Percentiles rank a stretch among this genome's conserved stretches.
phyloP scores from a whole-genome alignment of 768 basidiomycete species.

The Stropharia rugosoannulata region DNA sequence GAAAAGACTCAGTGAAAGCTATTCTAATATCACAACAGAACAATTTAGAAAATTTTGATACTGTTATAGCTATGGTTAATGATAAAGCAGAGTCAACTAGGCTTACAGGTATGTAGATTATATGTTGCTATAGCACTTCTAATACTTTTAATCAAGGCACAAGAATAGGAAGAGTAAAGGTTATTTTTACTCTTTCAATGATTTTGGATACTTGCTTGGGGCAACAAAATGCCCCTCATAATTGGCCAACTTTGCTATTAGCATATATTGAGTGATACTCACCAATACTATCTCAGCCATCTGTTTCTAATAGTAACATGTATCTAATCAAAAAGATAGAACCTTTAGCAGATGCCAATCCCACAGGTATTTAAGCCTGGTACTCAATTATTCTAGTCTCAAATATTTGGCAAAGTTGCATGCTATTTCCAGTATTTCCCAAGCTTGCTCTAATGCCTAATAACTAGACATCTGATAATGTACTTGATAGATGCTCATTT shows the following conservation, averaged over 20 bases:
- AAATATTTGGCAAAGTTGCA: conserved; percentile 28
- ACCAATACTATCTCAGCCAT: background rate
- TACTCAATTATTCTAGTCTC: conserved; percentile 26
- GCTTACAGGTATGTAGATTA: no score
- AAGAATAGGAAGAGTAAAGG: no score
- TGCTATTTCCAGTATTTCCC: conserved; percentile 26
- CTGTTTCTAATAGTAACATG: background rate
- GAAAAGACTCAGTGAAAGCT: background rate
- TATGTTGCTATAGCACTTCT: no score
- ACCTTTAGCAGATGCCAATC: background rate
- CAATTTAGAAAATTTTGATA: background rate
- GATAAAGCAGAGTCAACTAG: no score
- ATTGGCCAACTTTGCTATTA: conserved; percentile 14
- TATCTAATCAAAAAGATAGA: conserved; percentile 1
- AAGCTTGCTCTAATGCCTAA: no score
- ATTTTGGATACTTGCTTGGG: conserved; percentile 1
- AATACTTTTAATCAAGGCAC: no score
- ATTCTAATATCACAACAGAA: background rate
- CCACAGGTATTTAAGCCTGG: background rate
- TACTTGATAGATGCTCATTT: conserved; percentile 8
- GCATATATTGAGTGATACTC: conserved; percentile 19
- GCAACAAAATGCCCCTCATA: background rate
- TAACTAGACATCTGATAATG: no score
- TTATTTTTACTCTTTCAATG: conserved; percentile 20
- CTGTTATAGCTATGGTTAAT: background rate